Percentiles rank a stretch among this genome's conserved stretches.
Evolutionary conservation across 352 stramenopile species (phyloP).

Genomic region (Globisporangium uncinulatum): DNA sequence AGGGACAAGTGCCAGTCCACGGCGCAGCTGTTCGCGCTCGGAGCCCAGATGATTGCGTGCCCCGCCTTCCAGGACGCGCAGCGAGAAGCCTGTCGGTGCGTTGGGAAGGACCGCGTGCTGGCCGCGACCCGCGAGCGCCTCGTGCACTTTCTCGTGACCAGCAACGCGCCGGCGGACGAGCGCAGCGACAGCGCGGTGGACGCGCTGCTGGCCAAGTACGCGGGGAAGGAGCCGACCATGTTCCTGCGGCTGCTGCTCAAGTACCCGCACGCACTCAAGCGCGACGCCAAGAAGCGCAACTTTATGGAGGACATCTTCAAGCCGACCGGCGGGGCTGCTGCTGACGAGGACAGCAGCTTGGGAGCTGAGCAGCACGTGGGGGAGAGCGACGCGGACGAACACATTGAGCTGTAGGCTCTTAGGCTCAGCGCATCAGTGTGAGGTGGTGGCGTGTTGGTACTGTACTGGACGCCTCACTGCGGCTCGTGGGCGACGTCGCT

Average conservation of each 20-base stretch:
- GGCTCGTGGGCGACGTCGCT: slow-evolving; percentile 47
- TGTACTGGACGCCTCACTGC: background rate
- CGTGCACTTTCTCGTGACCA: slow-evolving; percentile 45
- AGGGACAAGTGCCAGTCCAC: slow-evolving; percentile 45
- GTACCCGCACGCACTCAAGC: slow-evolving; percentile 51
- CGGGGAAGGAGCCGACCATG: slow-evolving; percentile 51
- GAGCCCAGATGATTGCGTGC: slow-evolving; percentile 65
- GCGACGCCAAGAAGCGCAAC: slow-evolving; percentile 34
- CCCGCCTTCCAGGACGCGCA: slow-evolving; percentile 60
- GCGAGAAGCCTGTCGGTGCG: slow-evolving; percentile 65
- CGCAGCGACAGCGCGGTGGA: slow-evolving; percentile 33
- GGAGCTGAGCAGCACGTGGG: background rate
- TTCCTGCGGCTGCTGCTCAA: slow-evolving; percentile 55
- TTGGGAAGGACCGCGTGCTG: slow-evolving; percentile 20
- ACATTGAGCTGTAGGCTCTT: slow-evolving; percentile 31
- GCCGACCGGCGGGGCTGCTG: background rate
- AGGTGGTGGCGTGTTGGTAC: background rate
- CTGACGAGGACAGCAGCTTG: background rate
- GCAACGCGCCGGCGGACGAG: slow-evolving; percentile 34
- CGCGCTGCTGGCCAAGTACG: slow-evolving; percentile 59
- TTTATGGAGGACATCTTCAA: slow-evolving; percentile 57
- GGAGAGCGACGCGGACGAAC: slow-evolving; percentile 23
- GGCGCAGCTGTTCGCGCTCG: slow-evolving; percentile 58
- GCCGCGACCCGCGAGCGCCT: slow-evolving; percentile 38
- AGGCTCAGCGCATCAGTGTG: background rate